phyloP scores from a whole-genome alignment of 352 stramenopile species.

The Sclerospora graminicola region DNA sequence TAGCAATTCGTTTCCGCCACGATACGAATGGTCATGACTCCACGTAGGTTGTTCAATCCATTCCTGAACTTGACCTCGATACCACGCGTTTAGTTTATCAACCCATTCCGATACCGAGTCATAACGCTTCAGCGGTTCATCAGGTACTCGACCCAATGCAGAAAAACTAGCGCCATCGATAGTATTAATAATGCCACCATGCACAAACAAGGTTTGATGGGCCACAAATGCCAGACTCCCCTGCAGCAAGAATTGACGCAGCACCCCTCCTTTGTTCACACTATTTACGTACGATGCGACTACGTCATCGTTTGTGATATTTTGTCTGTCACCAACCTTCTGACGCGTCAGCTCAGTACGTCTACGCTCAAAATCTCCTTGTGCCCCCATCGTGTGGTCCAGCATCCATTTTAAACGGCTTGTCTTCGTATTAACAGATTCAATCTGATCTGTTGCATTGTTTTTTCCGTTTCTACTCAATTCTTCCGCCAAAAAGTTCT shows the following conservation, averaged over 20 bases:
- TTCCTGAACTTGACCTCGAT: slow-evolving; percentile 54
- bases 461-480: background rate
- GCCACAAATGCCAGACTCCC: slow-evolving; percentile 70
- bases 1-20: slow-evolving; percentile 57
- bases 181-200: slow-evolving; percentile 77
- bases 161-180: slow-evolving; percentile 24
- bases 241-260: slow-evolving; percentile 80
- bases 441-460: slow-evolving; percentile 6
- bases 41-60: slow-evolving; percentile 78
- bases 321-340: background rate
- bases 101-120: slow-evolving; percentile 43
- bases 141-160: slow-evolving; percentile 70
- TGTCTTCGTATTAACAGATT: slow-evolving; percentile 55
- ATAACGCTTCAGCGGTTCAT: slow-evolving; percentile 18
- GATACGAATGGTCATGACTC: slow-evolving; percentile 35
- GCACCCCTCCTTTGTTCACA: slow-evolving; percentile 54
- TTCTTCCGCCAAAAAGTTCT: slow-evolving; percentile 33
- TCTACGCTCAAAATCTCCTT: slow-evolving; percentile 85
- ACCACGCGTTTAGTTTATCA: slow-evolving; percentile 77
- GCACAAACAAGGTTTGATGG: slow-evolving; percentile 88
- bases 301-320: slow-evolving; percentile 66
- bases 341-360: slow-evolving; percentile 51
- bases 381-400: slow-evolving; percentile 85
- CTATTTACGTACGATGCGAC: slow-evolving; percentile 69
- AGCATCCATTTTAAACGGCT: slow-evolving; percentile 88